Percentiles rank a stretch among this genome's conserved stretches.
These are phyloP conservation scores for Globisporangium cederbergense DNA, from an alignment of 352 stramenopile species.

Conservation along the genomic window DNA sequence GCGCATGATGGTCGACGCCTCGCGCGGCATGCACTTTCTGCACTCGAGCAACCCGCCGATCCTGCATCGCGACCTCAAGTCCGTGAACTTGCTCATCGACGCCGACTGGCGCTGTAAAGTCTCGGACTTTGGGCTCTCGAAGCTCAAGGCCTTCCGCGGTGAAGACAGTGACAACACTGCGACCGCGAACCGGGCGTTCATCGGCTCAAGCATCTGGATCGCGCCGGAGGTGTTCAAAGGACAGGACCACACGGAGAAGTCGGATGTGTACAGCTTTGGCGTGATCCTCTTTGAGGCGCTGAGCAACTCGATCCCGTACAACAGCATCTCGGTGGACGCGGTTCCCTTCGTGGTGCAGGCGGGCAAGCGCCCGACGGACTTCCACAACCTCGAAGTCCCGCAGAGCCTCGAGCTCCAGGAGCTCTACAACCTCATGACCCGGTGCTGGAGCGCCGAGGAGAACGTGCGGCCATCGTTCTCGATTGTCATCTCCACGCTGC, in stretches of 20 bases:
- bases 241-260: slow-evolving; percentile 82
- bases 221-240: slow-evolving; percentile 89
- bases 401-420: slow-evolving; percentile 57
- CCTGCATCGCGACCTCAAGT: slow-evolving; percentile 89
- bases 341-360: slow-evolving; percentile 78
- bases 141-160: slow-evolving; percentile 71
- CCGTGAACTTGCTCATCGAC: slow-evolving; percentile 87
- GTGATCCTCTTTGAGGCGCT: slow-evolving; percentile 78
- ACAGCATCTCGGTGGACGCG: slow-evolving; percentile 76
- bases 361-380: slow-evolving; percentile 77
- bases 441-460: slow-evolving; percentile 76
- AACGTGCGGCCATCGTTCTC: slow-evolving; percentile 76
- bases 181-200: slow-evolving; percentile 46
- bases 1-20: slow-evolving; percentile 86
- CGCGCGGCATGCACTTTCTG: slow-evolving; percentile 88
- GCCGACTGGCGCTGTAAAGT: slow-evolving; percentile 89
- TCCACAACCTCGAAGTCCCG: slow-evolving; percentile 52
- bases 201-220: slow-evolving; percentile 90
- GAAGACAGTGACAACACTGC: slow-evolving; percentile 43
- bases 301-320: slow-evolving; percentile 61
- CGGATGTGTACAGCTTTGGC: slow-evolving; percentile 88
- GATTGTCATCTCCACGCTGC: slow-evolving; percentile 73
- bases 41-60: slow-evolving; percentile 87
- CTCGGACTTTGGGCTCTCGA: slow-evolving; percentile 86
- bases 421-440: slow-evolving; percentile 61